Conservation (phyloP, 768 basidiomycete species). For the Mycena filopes region DNA sequence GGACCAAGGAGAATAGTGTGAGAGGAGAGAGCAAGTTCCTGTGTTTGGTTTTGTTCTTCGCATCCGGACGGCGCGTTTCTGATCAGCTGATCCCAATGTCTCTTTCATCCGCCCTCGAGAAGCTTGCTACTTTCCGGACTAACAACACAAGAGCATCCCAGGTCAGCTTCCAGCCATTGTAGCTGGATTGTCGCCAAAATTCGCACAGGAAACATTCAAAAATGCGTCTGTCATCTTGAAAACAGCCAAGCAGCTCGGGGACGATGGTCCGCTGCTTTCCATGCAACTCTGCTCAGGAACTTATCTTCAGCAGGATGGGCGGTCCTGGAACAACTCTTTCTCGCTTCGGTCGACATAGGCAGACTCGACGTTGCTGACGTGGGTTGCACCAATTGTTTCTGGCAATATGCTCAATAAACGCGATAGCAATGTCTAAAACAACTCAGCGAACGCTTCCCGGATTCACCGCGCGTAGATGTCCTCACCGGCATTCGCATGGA, state of each 20-base stretch:
- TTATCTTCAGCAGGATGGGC: slow-evolving; percentile 68
- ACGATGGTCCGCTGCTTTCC: slow-evolving; percentile 58
- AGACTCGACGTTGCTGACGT: slow-evolving; percentile 81
- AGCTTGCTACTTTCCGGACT: slow-evolving; percentile 63
- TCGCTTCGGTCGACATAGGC: slow-evolving; percentile 83
- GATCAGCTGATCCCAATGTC: slow-evolving; percentile 46
- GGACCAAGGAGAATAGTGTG: background rate
- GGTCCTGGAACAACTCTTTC: slow-evolving; percentile 81
- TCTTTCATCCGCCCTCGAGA: slow-evolving; percentile 58
- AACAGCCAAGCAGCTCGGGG: slow-evolving; percentile 57
- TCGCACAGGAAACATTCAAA: slow-evolving; percentile 60
- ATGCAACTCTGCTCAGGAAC: slow-evolving; percentile 11
- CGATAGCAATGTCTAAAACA: slow-evolving; percentile 69
- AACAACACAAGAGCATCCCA: slow-evolving; percentile 66
- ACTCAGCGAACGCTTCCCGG: slow-evolving; percentile 75
- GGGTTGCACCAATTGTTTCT: slow-evolving; percentile 38
- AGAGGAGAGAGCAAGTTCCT: background rate
- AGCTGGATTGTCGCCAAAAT: background rate
- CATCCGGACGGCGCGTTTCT: background rate
- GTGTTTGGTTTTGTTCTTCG: background rate
- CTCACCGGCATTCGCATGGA: slow-evolving; percentile 86
- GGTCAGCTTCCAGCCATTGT: slow-evolving; percentile 59
- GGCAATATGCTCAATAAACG: slow-evolving; percentile 20
- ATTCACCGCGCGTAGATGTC: slow-evolving; percentile 81
- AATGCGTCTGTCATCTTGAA: slow-evolving; percentile 63